Evolutionary conservation across 2,329 filamentous ascomycete genomes (phyloP).

Genomic region (Massarina eburnea): DNA sequence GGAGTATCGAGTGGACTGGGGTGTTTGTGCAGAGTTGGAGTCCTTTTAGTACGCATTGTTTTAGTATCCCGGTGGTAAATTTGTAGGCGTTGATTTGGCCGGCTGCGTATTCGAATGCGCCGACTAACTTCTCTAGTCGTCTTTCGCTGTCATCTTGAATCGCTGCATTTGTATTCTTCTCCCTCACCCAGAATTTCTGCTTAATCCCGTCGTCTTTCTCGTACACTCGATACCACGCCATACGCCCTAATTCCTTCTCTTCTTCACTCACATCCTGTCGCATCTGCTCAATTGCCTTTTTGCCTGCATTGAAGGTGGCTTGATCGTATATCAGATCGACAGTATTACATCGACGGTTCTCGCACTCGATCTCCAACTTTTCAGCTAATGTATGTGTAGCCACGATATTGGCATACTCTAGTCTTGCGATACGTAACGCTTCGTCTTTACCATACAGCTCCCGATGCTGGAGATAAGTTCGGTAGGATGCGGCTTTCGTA

Average conservation of each 20-base stretch:
- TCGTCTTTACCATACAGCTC: conserved; percentile 50
- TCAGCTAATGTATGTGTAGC: conserved; percentile 58
- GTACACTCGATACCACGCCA: conserved; percentile 34
- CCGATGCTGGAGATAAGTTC: conserved; percentile 54
- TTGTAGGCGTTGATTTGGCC: conserved; percentile 37
- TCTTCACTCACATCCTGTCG: conserved; percentile 21
- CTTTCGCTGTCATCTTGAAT: conserved; percentile 1
- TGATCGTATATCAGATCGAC: conserved; percentile 61
- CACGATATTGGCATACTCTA: conserved; percentile 51
- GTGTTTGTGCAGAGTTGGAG: conserved; percentile 33
- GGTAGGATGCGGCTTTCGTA: conserved; percentile 54
- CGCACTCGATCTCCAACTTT: conserved; percentile 47
- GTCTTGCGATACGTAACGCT: conserved; percentile 48
- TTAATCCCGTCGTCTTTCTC: conserved; percentile 11
- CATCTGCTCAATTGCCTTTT: conserved; percentile 25
- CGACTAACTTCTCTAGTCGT: conserved; percentile 21
- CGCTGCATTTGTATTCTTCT: conserved; percentile 19
- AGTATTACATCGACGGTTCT: conserved; percentile 55
- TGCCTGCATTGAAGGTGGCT: conserved; percentile 30
- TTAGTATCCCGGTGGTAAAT: conserved; percentile 30
- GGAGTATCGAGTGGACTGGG: conserved; percentile 24
- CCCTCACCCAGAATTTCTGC: conserved; percentile 20
- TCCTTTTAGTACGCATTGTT: conserved; percentile 27
- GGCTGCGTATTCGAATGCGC: conserved; percentile 36
- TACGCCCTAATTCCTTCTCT: conserved; percentile 23